Conservation (phyloP, 768 basidiomycete species). For the Phylloporus sp. region DNA sequence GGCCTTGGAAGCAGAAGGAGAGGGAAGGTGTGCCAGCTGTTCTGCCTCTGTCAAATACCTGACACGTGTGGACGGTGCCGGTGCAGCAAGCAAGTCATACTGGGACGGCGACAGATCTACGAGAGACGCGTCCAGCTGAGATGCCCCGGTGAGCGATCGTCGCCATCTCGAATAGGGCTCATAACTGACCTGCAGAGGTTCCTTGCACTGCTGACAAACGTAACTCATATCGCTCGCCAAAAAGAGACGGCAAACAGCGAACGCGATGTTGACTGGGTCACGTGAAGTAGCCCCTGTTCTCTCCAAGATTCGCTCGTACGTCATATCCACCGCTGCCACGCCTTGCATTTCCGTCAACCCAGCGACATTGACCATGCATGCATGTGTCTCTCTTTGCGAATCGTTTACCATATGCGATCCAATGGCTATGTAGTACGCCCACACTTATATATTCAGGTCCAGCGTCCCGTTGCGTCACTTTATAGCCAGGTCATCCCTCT, state of each 20-base stretch:
- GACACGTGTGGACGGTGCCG: slow-evolving; percentile 41
- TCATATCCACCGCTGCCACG: slow-evolving; percentile 5
- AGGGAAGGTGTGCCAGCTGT: slow-evolving; percentile 44
- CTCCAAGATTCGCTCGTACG: slow-evolving; percentile 10
- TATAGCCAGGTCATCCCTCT: slow-evolving; percentile 10
- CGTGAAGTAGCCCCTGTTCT: too few species aligned
- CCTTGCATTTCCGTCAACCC: slow-evolving; percentile 19
- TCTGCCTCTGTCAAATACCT: slow-evolving; percentile 38
- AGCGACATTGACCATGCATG: slow-evolving; percentile 1
- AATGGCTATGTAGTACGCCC: slow-evolving; percentile 12
- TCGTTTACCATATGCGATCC: not conserved
- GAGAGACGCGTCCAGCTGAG: slow-evolving; percentile 84
- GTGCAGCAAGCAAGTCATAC: slow-evolving; percentile 78
- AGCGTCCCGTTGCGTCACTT: not conserved
- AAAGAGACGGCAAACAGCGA: too few species aligned
- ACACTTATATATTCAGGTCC: slow-evolving; percentile 17
- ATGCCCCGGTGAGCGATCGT: slow-evolving; percentile 9
- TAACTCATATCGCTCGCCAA: too few species aligned
- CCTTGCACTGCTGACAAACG: slow-evolving; percentile 87
- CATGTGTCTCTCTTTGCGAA: not conserved
- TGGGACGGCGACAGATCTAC: slow-evolving; percentile 80
- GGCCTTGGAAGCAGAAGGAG: slow-evolving; percentile 48
- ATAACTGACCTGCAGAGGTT: slow-evolving; percentile 74
- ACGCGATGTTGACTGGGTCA: too few species aligned
- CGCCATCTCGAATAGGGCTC: not conserved